These are phyloP conservation scores for Ligustrum vulgare DNA, from an alignment of 257 asterid species.

Conservation along the genomic window DNA sequence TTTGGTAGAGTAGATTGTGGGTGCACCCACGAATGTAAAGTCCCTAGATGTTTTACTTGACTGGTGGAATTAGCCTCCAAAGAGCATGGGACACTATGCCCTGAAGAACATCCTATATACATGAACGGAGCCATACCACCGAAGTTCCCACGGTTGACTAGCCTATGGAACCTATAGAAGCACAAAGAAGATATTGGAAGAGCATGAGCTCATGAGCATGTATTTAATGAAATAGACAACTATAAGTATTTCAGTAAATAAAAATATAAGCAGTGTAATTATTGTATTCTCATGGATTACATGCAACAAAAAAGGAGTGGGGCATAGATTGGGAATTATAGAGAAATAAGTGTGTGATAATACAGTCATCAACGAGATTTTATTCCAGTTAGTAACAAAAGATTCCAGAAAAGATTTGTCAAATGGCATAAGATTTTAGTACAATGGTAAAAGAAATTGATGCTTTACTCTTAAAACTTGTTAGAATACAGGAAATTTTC, in stretches of 20 bases:
- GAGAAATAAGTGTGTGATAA: not conserved
- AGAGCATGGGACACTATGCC: slow-evolving; percentile 31
- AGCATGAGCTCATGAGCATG: slow-evolving; percentile 22
- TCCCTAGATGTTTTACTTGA: slow-evolving; percentile 25
- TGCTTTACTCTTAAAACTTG: not conserved
- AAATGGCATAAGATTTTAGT: not conserved
- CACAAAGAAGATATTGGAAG: slow-evolving; percentile 22
- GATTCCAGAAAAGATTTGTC: not conserved
- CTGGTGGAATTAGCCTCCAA: slow-evolving; percentile 40
- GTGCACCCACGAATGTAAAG: slow-evolving; percentile 76
- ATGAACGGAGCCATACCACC: slow-evolving; percentile 38
- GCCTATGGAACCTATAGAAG: slow-evolving; percentile 77
- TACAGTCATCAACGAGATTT: not conserved
- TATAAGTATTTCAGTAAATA: not conserved
- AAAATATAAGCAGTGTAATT: not conserved
- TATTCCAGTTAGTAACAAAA: not conserved
- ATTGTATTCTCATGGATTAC: not conserved
- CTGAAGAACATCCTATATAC: slow-evolving; percentile 29
- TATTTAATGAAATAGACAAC: slow-evolving; percentile 6
- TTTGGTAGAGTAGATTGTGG: slow-evolving; percentile 84
- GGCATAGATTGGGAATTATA: not conserved
- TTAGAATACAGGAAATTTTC: not conserved
- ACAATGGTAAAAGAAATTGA: not conserved
- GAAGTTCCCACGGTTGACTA: slow-evolving; percentile 47
- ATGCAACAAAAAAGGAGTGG: not conserved